A percentile compares a stretch with the other conserved stretches of the same genome.
Conservation (phyloP, 805 yeast species). For the Ogataea nakhonphanomensis region DNA sequence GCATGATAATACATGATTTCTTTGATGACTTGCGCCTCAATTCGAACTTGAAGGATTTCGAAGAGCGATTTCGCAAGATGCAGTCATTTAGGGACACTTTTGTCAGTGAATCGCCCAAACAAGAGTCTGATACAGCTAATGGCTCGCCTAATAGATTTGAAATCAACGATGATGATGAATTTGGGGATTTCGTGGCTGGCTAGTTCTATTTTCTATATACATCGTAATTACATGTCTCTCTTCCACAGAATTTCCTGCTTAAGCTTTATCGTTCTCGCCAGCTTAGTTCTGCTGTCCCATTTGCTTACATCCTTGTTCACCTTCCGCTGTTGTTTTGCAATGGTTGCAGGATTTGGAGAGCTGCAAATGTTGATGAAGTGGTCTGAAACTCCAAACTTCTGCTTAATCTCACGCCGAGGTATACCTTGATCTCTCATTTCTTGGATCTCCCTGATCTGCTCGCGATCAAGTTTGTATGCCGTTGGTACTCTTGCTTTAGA, state of each 20-base stretch:
- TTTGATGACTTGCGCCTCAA: constrained; percentile 25
- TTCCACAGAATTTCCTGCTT: constrained; percentile 26
- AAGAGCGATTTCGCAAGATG: constrained; percentile 19
- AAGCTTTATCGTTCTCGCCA: constrained; percentile 24
- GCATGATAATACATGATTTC: constrained; percentile 26
- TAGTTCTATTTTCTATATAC: constrained; percentile 5
- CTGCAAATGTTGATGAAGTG: constrained; percentile 33
- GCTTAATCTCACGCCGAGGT: constrained; percentile 30
- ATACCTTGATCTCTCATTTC: constrained; percentile 29
- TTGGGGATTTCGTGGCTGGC: constrained; percentile 29
- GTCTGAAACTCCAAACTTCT: constrained; percentile 30
- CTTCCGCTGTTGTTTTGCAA: constrained; percentile 18
- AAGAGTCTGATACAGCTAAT: not conserved
- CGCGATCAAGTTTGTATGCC: constrained; percentile 25
- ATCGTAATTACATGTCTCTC: constrained; percentile 20
- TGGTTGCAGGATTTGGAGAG: constrained; percentile 20
- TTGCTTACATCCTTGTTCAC: constrained; percentile 22
- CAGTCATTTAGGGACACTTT: constrained; percentile 12
- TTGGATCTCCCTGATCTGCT: constrained; percentile 30
- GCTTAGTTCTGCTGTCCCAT: constrained; percentile 26
- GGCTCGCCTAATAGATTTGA: constrained; percentile 6
- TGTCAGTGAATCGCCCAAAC: not conserved
- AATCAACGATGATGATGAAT: constrained; percentile 20
- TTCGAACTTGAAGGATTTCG: constrained; percentile 17
- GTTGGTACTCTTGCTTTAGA: constrained; percentile 22